Base-by-base conservation (phyloP, 2,329 filamentous ascomycete genomes). In the Aspergillus ibericus region DNA sequence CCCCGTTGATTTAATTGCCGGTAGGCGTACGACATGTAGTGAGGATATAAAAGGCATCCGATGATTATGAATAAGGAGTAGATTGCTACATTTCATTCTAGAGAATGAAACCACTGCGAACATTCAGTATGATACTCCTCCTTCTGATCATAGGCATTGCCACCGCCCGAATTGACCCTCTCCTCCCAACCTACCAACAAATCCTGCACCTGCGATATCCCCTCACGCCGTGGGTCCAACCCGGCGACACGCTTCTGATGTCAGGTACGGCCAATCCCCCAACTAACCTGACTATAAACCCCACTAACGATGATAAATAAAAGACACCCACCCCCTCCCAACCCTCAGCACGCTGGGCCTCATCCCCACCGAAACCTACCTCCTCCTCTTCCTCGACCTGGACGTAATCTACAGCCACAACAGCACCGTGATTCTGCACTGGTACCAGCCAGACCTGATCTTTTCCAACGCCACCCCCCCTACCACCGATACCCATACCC, bases 341-440 rank as follows among this genome's bases (percentile, higher is more conserved):
- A 60, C 62, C 20, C 67, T 71, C 12, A 63, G 65, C 40, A 58
- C 52, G 3, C 5, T 12, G 1, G 56, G 51, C 5, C 59, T 70
- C 0, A 4, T 52, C 15, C 59, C 49, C 29, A 35, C 58, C 3
- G 10, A 29, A 12, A 60, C 54, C 4, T 71, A 70, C 20, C 53
- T 67, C 1, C n/a, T 69, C 5, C 35, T 71, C n/a, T 63, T 68
- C 32, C 53, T 70, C 34, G 70, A 71, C 36, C 56, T 66, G 1
- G 68, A 71, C 46, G 70, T 63, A 2, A 18, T 68, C 20, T 44
- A 66, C 12, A 60, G 46, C 13, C 56, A 56, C 0, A 36, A n/a
- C 6, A 60, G 55, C 8, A 68, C 66, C 5, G 59, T 67, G 1
- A 58, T 70, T 16, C 42, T 72, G 1, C 70, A 72, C 47, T 72